phyloP scores from a whole-genome alignment of 2,329 filamentous ascomycete species.

The Ceratocystis diversiconidia region DNA sequence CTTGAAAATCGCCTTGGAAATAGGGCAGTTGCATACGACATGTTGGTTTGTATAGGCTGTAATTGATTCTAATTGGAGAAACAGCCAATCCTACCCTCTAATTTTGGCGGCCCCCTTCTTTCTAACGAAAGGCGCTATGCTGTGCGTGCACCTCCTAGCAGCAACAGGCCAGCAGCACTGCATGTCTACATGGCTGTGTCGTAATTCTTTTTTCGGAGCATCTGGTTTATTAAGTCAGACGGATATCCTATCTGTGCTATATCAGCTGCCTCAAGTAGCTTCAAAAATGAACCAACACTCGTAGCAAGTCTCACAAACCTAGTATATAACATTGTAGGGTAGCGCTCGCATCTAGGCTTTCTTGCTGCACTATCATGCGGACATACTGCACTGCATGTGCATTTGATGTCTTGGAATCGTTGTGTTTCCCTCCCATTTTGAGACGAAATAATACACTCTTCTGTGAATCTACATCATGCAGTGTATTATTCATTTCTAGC shows the following conservation, averaged over 20 bases:
- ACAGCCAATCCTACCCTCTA: not conserved
- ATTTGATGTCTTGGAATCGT: not conserved
- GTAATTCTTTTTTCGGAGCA: not conserved
- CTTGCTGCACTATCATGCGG: not conserved
- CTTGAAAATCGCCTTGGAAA: too few species aligned
- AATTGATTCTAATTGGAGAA: slow-evolving; percentile 4
- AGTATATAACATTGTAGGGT: not conserved
- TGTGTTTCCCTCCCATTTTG: not conserved
- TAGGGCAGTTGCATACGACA: not conserved
- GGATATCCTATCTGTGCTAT: not conserved
- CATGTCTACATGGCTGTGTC: not conserved
- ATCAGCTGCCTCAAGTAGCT: not conserved
- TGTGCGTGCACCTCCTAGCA: not conserved
- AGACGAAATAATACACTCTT: not conserved
- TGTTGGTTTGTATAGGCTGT: not conserved
- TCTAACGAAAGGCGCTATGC: not conserved
- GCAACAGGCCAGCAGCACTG: not conserved
- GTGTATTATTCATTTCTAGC: not conserved
- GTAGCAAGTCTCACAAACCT: not conserved
- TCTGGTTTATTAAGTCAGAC: not conserved
- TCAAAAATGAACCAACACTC: not conserved
- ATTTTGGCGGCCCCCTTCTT: not conserved
- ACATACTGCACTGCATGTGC: not conserved
- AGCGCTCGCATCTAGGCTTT: not conserved
- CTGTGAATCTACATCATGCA: not conserved